A percentile compares a stretch with the other conserved stretches of the same genome.
These are phyloP conservation scores for Cutaneotrichosporon cyanovorans DNA, from an alignment of 1,284 basidiomycete genomes.

Conservation along the genomic window DNA sequence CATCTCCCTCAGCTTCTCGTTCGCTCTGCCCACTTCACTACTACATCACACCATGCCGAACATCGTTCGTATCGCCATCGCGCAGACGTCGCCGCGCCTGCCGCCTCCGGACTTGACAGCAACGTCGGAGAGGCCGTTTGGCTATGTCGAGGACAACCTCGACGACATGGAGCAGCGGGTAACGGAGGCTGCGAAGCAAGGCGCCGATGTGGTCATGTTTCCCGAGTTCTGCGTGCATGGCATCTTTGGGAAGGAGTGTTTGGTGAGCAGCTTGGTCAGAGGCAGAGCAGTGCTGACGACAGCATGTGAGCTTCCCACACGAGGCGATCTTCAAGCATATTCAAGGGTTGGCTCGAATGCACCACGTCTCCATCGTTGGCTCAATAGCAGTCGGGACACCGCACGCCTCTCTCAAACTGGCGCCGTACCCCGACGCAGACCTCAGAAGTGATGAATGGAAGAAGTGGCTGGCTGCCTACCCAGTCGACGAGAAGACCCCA, in stretches of 20 bases:
- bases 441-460: conserved; percentile 30
- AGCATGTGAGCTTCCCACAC: conserved; percentile 40
- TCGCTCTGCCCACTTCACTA: too few relatives aligned
- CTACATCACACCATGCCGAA: conserved; percentile 3
- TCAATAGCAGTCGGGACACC: conserved; percentile 35
- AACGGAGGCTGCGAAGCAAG: conserved; percentile 17
- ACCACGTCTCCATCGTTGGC: conserved; percentile 32
- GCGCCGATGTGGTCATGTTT: conserved; percentile 41
- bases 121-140: not conserved
- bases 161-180: conserved; percentile 17
- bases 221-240: conserved; percentile 46
- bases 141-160: conserved; percentile 26
- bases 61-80: conserved; percentile 32
- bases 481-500: conserved; percentile 16
- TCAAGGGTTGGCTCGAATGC: conserved; percentile 20
- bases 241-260: conserved; percentile 31
- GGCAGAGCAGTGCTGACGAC: not conserved
- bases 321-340: conserved; percentile 25
- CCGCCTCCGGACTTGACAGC: not conserved
- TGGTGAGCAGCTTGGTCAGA: conserved; percentile 26
- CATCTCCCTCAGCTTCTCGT: too few relatives aligned
- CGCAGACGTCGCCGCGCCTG: conserved; percentile 31
- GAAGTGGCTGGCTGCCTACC: conserved; percentile 17
- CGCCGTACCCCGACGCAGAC: conserved; percentile 14
- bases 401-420: conserved; percentile 7